Conservation (phyloP, 2,329 filamentous ascomycete species). For the Plenodomus biglobosus region DNA sequence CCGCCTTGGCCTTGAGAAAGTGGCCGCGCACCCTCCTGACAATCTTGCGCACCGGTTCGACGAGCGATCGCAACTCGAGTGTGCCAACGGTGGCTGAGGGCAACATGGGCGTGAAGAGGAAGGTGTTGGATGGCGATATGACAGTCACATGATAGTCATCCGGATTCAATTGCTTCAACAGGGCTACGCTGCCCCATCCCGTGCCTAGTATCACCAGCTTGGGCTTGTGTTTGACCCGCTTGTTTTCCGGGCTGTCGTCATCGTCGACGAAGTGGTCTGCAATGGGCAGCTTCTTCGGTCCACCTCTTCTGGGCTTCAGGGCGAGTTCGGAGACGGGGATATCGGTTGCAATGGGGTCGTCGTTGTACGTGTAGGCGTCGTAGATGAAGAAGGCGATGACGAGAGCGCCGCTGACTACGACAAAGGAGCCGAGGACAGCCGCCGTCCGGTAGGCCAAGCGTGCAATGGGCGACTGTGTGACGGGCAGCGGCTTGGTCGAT, state of each 20-base stretch:
- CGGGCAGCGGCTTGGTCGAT: slow-evolving; percentile 36
- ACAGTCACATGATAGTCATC: slow-evolving; percentile 96
- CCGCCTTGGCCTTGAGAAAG: slow-evolving; percentile 83
- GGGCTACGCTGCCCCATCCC: slow-evolving; percentile 90
- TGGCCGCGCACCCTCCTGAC: slow-evolving; percentile 77
- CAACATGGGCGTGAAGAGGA: slow-evolving; percentile 97
- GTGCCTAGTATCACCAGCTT: slow-evolving; percentile 89
- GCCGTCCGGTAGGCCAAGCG: slow-evolving; percentile 69
- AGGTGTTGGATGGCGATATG: slow-evolving; percentile 93
- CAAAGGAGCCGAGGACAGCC: slow-evolving; percentile 72
- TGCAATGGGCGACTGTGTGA: slow-evolving; percentile 41
- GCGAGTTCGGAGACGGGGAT: slow-evolving; percentile 83
- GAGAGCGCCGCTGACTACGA: slow-evolving; percentile 67
- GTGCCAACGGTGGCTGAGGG: slow-evolving; percentile 97
- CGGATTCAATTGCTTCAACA: slow-evolving; percentile 85
- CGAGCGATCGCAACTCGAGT: slow-evolving; percentile 82
- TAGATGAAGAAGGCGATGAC: slow-evolving; percentile 89
- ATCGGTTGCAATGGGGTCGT: slow-evolving; percentile 66
- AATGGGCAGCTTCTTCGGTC: slow-evolving; percentile 93
- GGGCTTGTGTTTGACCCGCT: slow-evolving; percentile 79
- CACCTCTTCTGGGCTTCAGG: slow-evolving; percentile 76
- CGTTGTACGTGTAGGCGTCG: slow-evolving; percentile 87
- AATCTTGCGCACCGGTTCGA: slow-evolving; percentile 89
- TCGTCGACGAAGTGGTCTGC: slow-evolving; percentile 87
- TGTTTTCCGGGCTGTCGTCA: slow-evolving; percentile 72